Percentiles rank a stretch among this genome's conserved stretches.
phyloP scores from a whole-genome alignment of 345 rosid species.

The Lepidium aucheri region DNA sequence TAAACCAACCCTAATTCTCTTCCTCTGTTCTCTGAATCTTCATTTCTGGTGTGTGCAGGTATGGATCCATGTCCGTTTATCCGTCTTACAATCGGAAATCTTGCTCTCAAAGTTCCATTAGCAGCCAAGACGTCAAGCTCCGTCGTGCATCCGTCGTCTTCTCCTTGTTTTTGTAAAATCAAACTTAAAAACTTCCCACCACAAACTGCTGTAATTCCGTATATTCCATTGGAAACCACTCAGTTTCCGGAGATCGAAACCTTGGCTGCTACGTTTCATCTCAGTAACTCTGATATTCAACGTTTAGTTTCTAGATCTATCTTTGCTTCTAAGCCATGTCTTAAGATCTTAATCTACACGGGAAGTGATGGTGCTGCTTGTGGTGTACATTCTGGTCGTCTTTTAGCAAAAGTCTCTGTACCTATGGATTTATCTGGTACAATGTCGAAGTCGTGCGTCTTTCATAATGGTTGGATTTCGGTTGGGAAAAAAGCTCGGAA shows the following conservation, averaged over 20 bases:
- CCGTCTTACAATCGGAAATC: slow-evolving; percentile 59
- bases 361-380: slow-evolving; percentile 69
- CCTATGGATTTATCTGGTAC: slow-evolving; percentile 71
- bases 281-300: slow-evolving; percentile 53
- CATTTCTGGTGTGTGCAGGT: neutral
- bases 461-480: slow-evolving; percentile 68
- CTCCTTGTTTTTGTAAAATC: slow-evolving; percentile 80
- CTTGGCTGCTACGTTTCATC: slow-evolving; percentile 69
- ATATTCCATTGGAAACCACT: slow-evolving; percentile 40
- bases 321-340: slow-evolving; percentile 43
- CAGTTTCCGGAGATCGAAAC: slow-evolving; percentile 34
- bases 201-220: slow-evolving; percentile 61
- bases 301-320: slow-evolving; percentile 52
- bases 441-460: slow-evolving; percentile 42
- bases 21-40: too few relatives aligned
- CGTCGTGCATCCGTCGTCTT: slow-evolving; percentile 68
- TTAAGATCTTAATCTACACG: slow-evolving; percentile 58
- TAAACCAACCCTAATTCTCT: neutral
- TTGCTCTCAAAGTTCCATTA: slow-evolving; percentile 63
- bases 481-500: slow-evolving; percentile 55
- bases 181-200: slow-evolving; percentile 56
- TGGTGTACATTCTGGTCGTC: slow-evolving; percentile 62
- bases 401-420: slow-evolving; percentile 61
- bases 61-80: slow-evolving; percentile 98
- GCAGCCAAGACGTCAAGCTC: slow-evolving; percentile 64